Evolutionary conservation across 768 basidiomycete species (phyloP), one percentile per base, ranked within the genome.

Genomic region (Rickenella mellea): DNA sequence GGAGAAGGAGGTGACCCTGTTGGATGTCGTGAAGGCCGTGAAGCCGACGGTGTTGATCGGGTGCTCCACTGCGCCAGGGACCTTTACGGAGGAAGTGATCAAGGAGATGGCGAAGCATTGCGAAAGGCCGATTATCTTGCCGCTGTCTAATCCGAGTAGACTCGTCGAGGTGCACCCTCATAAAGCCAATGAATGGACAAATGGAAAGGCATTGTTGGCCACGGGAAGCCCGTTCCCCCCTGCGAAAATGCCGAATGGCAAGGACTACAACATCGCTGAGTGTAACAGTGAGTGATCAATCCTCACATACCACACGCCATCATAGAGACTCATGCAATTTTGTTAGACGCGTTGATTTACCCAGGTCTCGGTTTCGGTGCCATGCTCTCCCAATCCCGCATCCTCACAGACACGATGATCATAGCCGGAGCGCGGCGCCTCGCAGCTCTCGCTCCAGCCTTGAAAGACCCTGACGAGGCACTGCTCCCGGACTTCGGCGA

Each of bases 1-100:
- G 10, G n/a, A n/a, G n/a, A n/a, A n/a, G n/a, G 65, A 69, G 31
- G 65, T 81, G 17, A 48, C 60, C 6, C 64, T 93, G 40, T 57
- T 83, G 42, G 80, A 88, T 22, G 80, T 84, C 2, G 74, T 91
- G 45, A 74, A 74, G 60, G 67, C 68, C 46, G 72, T 84, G 9
- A 76, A 76, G 52, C 88, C 90, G 19, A 94, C 89, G 1, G 74
- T 89, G 9, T 58, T 94, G 35, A 85, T 94, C 48, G 90, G 90
- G 24, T 84, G 81, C 44, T 89, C 85, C 43, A 91, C 89, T 2
- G 69, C 75, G 38, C 69, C 74, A 15, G 82, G 84, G 4, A 83
- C 80, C 24, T 94, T 94, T 61, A 80, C 72, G 4, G 74, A 86
- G 61, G 78, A 83, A 43, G 66, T 88, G 29, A 64, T 87, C 26